Conservation (phyloP, 257 asterid species). For the Verbena officinalis region DNA sequence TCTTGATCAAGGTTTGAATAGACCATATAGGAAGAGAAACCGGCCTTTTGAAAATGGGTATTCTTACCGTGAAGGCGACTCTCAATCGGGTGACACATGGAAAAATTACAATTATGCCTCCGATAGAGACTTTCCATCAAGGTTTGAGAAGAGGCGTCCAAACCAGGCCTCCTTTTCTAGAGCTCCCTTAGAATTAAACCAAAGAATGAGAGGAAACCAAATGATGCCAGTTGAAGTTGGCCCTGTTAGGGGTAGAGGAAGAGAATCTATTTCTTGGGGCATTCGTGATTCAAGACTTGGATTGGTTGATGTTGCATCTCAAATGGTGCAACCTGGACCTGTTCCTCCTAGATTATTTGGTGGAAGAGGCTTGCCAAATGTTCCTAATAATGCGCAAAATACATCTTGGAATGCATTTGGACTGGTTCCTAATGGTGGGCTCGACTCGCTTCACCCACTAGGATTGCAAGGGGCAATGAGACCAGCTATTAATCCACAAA, state of each 20-base stretch:
- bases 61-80: constrained; percentile 59
- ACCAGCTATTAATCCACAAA: constrained; percentile 62
- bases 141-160: constrained; percentile 66
- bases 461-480: constrained; percentile 73
- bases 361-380: constrained; percentile 74
- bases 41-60: constrained; percentile 81
- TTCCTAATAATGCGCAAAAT: constrained; percentile 54
- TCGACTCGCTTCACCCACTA: constrained; percentile 76
- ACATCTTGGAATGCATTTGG: constrained; percentile 83
- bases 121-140: constrained; percentile 55
- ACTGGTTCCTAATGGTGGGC: constrained; percentile 77
- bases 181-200: constrained; percentile 63
- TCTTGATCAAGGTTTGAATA: constrained; percentile 56
- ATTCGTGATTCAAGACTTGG: constrained; percentile 74
- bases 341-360: constrained; percentile 65
- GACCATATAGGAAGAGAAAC: constrained; percentile 75
- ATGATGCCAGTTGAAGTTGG: constrained; percentile 56
- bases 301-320: constrained; percentile 70
- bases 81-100: constrained; percentile 60
- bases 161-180: constrained; percentile 60
- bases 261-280: constrained; percentile 72
- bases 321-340: constrained; percentile 65
- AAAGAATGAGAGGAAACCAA: constrained; percentile 61
- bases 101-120: constrained; percentile 42
- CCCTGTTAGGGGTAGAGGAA: constrained; percentile 72